Evolutionary conservation across 2,329 filamentous ascomycete genomes (phyloP), one percentile per base, ranked within the genome.

Genomic region (Didymella lethalis): DNA sequence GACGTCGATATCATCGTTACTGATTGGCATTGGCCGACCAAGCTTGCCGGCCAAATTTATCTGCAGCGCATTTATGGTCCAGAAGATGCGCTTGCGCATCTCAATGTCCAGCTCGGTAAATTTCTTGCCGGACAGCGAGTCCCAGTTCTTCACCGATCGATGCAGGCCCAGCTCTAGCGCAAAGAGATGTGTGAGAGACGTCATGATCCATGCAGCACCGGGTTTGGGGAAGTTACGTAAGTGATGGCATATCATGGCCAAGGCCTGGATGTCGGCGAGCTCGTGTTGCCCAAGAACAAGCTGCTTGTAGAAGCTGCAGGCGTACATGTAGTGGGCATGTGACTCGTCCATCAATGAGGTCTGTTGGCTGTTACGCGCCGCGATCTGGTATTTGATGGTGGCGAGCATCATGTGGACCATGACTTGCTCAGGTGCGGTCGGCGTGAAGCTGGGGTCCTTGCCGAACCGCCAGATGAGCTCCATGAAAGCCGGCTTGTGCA

Each of bases 391-490:
- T 71, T 88, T 88, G 66, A 94, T 90, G 48, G 88, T 88, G 11
- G 90, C 89, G 58, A 95, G 88, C 41, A 95, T 84, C 86, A 93
- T 91, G 75, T 94, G 90, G 0, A 93, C 83, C 57, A 87, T 86
- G 40, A 91, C 89, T 1, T 83, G 82, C 71, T 95, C 88, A 2
- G 90, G 83, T 0, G 84, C 75, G 0, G 85, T 84, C 0, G 90
- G 84, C 49, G 83, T 80, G 72, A 89, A 91, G 54, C 74, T 79
- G 16, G 84, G 81, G 52, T 93, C 88, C 67, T 92, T 88, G 71
- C 93, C 93, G 53, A 92, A 84, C 59, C 85, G 83, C 76, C 93
- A 93, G 51, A 92, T 87, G 67, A 93, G 74, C 48, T 81, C 79
- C 80, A 91, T 84, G 64, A 92, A 90, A 2, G 86, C 86, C 0